Conservation (phyloP, 768 basidiomycete species). For the Tricholomella constricta region DNA sequence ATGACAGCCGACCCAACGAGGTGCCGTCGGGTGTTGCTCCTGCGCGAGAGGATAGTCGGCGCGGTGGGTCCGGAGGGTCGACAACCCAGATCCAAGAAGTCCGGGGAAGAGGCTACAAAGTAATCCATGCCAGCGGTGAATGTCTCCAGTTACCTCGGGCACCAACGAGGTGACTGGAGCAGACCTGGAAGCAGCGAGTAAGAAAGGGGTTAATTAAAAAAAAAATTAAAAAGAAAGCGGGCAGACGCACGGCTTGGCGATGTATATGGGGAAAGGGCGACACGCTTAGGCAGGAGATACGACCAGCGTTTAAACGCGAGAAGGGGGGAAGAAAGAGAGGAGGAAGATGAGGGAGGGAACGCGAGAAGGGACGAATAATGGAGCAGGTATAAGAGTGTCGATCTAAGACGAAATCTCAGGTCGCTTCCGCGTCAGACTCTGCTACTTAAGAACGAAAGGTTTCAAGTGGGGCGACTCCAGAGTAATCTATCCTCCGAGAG, state of each 20-base stretch:
- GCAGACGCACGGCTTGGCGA: not conserved
- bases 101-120: slow-evolving; percentile 15
- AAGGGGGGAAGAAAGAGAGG: not conserved
- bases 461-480: not conserved
- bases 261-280: not conserved
- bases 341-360: not conserved
- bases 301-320: not conserved
- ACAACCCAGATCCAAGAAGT: slow-evolving; percentile 12
- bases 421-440: slow-evolving; percentile 4
- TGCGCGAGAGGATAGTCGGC: slow-evolving; percentile 13
- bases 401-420: slow-evolving; percentile 18
- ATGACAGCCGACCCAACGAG: not conserved
- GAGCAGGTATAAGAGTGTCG: slow-evolving; percentile 10
- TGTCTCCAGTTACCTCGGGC: not conserved
- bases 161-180: not conserved
- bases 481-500: not conserved
- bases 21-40: slow-evolving; percentile 4
- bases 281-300: not conserved
- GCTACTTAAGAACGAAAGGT: not conserved
- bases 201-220: not conserved
- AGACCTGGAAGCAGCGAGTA: not conserved
- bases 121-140: slow-evolving; percentile 17
- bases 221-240: not conserved
- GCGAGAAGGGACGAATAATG: slow-evolving; percentile 4
- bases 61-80: slow-evolving; percentile 4